These are phyloP conservation scores for Dothidotthia symphoricarpi DNA, from an alignment of 2,329 filamentous ascomycete species.

Conservation along the genomic window DNA sequence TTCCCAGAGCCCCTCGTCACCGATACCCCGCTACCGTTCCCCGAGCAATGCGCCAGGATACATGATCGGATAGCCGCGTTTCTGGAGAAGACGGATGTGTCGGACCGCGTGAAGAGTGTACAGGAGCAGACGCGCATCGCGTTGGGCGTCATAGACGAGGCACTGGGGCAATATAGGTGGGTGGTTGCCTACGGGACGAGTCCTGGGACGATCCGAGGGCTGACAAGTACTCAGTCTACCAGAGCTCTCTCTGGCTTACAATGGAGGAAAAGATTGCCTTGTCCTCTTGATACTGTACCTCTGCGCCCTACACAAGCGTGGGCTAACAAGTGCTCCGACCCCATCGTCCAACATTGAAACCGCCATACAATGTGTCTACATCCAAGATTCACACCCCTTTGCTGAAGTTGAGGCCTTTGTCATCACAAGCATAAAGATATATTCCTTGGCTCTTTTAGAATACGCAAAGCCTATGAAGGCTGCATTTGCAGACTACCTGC, in stretches of 20 bases:
- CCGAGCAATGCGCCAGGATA: slow-evolving; percentile 51
- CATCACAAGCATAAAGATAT: slow-evolving; percentile 59
- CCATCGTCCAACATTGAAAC: slow-evolving; percentile 30
- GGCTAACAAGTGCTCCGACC: slow-evolving; percentile 22
- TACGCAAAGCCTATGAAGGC: slow-evolving; percentile 78
- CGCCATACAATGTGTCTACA: slow-evolving; percentile 78
- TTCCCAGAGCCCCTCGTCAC: slow-evolving; percentile 37
- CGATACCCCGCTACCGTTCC: slow-evolving; percentile 49
- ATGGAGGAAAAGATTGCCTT: slow-evolving; percentile 96
- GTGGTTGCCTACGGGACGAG: slow-evolving; percentile 28
- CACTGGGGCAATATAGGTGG: slow-evolving; percentile 72
- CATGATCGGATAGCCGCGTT: slow-evolving; percentile 64
- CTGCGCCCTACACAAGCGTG: slow-evolving; percentile 53
- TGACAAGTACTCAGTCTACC: slow-evolving; percentile 57
- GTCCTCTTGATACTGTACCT: slow-evolving; percentile 88
- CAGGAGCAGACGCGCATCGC: slow-evolving; percentile 74
- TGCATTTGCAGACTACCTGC: slow-evolving; percentile 75
- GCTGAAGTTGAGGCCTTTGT: slow-evolving; percentile 85
- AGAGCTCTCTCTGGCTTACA: slow-evolving; percentile 88
- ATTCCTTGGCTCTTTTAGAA: slow-evolving; percentile 72
- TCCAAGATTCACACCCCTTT: slow-evolving; percentile 81
- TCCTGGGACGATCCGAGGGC: slow-evolving; percentile 7
- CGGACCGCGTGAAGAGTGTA: slow-evolving; percentile 59
- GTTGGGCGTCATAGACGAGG: slow-evolving; percentile 70
- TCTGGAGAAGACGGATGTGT: slow-evolving; percentile 58